Evolutionary conservation across 768 basidiomycete genomes (phyloP), one percentile per base, ranked within the genome.

Genomic region (Lactifluus hygrophoroides): DNA sequence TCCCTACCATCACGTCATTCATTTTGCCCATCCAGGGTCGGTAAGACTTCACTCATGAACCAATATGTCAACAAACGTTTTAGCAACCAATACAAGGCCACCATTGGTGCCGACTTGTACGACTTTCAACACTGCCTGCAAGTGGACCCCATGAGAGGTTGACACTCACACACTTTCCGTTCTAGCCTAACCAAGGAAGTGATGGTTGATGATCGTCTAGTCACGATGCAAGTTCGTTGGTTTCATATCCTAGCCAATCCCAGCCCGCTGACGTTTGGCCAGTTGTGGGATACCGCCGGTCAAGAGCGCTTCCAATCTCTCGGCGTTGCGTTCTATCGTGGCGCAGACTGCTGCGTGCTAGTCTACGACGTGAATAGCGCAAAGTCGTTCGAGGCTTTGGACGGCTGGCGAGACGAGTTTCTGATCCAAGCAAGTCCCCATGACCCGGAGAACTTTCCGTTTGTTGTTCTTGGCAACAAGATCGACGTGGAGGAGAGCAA

Each of bases 51-150:
- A 28, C 87, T 99, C 67, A 99, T 99, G 96, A 97, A 97, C 78
- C 96, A 99, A 76, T 98, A 96, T 77, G 96, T 99, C 64, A 98
- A 97, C 83, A 98, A 97, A 74, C 88, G 96, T 62, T 99, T 98
- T 75, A 93, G 90, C 73, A 96, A 94, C 76, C 95, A 97, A 76
- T 99, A 99, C 82, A 98, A 98, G 77, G 96, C 96, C 17, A 98
- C 96, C 62, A 95, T 95, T 70, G 93, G 93, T 58, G 93, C 93
- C 59, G 92, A 94, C 81, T 94, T 94, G 90, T 92, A 74, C 60
- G 90, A 80, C 64, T 49, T n/a, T n/a, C n/a, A n/a, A 46, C 49
- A 57, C 64, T 54, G 45, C 58, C 64, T 70, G 66, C 50, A 65
- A 64, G 56, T 58, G n/a, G 30, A 38, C 56, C 37, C 38, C 27